Evolutionary conservation across 106 monocot species (phyloP).

Genomic region (Dendrobium nobile): DNA sequence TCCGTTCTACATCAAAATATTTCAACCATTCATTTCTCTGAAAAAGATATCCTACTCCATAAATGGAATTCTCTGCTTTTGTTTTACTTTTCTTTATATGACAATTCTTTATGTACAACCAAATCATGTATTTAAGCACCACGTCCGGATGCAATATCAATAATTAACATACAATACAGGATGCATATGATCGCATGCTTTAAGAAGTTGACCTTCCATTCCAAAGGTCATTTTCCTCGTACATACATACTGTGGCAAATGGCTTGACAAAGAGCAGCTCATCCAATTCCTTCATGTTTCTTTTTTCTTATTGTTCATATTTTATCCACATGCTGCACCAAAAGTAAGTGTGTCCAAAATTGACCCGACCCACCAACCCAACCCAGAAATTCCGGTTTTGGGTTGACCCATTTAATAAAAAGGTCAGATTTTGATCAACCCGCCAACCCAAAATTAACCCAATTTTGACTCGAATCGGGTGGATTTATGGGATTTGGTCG

Average conservation of each 20-base stretch:
- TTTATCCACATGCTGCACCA: not conserved
- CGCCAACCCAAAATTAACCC: too few relatives aligned
- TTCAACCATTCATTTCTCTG: not conserved
- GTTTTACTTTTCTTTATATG: not conserved
- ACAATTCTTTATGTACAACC: not conserved
- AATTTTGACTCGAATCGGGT: too few relatives aligned
- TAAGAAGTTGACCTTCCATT: not conserved
- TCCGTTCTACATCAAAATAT: too few relatives aligned
- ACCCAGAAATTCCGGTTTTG: too few relatives aligned
- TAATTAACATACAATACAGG: not conserved
- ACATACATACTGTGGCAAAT: not conserved
- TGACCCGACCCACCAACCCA: too few relatives aligned
- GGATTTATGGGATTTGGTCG: too few relatives aligned
- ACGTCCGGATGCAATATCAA: not conserved
- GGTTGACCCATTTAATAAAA: too few relatives aligned
- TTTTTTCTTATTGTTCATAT: not conserved
- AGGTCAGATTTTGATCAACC: too few relatives aligned
- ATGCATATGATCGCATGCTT: not conserved
- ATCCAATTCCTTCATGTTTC: not conserved
- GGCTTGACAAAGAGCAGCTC: not conserved
- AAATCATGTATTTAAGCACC: not conserved
- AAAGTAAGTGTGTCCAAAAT: too few relatives aligned
- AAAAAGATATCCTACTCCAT: not conserved
- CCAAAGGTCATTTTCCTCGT: not conserved
- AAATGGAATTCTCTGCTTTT: not conserved